phyloP scores from a whole-genome alignment of 805 yeast genomes.

The Candida glaebosa region DNA sequence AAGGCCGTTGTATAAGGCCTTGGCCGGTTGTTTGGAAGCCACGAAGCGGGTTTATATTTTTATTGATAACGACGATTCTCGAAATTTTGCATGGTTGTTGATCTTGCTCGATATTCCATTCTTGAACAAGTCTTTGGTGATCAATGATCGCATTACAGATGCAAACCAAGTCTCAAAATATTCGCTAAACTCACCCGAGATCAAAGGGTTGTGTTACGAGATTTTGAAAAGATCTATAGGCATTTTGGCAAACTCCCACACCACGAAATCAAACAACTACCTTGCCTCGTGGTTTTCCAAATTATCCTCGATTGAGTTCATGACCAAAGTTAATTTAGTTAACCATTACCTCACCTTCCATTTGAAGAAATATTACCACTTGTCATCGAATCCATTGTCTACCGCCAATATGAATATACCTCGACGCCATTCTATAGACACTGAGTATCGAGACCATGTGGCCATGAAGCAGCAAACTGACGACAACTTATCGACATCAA shows the following conservation, averaged over 20 bases:
- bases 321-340: slow-evolving; percentile 56
- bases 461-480: slow-evolving; percentile 17
- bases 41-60: slow-evolving; percentile 47
- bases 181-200: slow-evolving; percentile 35
- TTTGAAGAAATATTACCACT: slow-evolving; percentile 50
- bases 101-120: slow-evolving; percentile 70
- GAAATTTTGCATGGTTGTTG: slow-evolving; percentile 54
- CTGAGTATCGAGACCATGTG: slow-evolving; percentile 21
- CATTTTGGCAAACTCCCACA: slow-evolving; percentile 50
- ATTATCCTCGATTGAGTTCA: slow-evolving; percentile 41
- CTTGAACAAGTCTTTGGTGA: slow-evolving; percentile 44
- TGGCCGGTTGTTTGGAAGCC: slow-evolving; percentile 49
- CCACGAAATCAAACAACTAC: slow-evolving; percentile 32
- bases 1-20: slow-evolving; percentile 54
- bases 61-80: slow-evolving; percentile 35
- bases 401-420: slow-evolving; percentile 8
- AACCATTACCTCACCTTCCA: slow-evolving; percentile 80
- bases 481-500: slow-evolving; percentile 8
- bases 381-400: slow-evolving; percentile 25
- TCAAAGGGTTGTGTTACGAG: slow-evolving; percentile 60
- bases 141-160: slow-evolving; percentile 14
- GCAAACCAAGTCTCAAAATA: slow-evolving; percentile 6
- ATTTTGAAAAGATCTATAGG: slow-evolving; percentile 70
- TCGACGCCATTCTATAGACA: slow-evolving; percentile 8
- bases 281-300: slow-evolving; percentile 57